Base-by-base conservation (phyloP, 495 filamentous ascomycete species). In the Choiromyces venosus region DNA sequence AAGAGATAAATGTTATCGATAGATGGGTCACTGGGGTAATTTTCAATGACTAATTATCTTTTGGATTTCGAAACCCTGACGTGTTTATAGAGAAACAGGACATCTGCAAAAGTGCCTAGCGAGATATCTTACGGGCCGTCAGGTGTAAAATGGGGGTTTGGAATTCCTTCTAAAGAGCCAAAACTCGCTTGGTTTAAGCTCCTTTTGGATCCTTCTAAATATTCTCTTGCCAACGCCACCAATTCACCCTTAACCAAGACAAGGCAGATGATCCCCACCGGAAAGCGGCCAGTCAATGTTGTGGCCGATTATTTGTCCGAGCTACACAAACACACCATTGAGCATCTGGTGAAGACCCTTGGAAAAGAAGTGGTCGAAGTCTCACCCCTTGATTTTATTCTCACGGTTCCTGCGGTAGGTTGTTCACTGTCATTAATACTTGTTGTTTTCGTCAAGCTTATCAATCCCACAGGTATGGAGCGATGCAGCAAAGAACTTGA, bases 61-160 rank as follows among this genome's bases (percentile, higher is more conserved):
- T 52, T 85, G 83, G 84, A 84, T 83, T 16, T 81, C 39, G 66
- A 21, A 71, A 52, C 25, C 76, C 67, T 44, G 78, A 82, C 73
- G 25, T 18, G 19, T n/a, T 10, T 14, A 33, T 9, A 76, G 81
- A 79, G 61, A 70, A 79, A 76, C 40, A 75, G 40, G 1, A 84
- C 81, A 39, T 83, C 79, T 25, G 82, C 83, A 64, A 87, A 89
- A 75, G 85, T 85, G 3, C 86, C 85, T 18, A 87, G 84, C 0
- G 78, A 84, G 36, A 82, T 87, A 14, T 66, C 82, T 0, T 87
- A 87, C 70, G 21, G 70, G 0, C 64, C 78, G 0, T 56, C 72
- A 14, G 74, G 76, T 0, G 71, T 74, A n/a, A 73, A 82, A 78
- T 87, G 84, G 84, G 86, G 86, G 0, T 86, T 82, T 73, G 80